Evolutionary conservation across 2,329 filamentous ascomycete genomes (phyloP).

Genomic region (Geosmithia putterillii): DNA sequence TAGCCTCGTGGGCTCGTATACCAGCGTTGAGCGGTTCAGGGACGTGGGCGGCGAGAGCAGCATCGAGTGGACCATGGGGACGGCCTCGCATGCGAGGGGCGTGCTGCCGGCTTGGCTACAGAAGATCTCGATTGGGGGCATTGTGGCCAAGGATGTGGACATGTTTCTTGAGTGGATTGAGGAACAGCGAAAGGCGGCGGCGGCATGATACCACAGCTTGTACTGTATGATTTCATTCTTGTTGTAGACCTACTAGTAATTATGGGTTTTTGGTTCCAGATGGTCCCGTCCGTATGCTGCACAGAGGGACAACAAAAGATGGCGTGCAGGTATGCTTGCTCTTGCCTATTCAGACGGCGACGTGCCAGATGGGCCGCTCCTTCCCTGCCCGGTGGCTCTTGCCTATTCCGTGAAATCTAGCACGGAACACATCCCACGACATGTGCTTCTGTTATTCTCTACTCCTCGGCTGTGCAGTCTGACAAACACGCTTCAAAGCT

Average conservation of each 20-base stretch:
- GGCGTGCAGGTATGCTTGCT: too few species aligned
- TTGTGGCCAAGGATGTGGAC: slow-evolving; percentile 59
- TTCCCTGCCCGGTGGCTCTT: too few species aligned
- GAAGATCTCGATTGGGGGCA: slow-evolving; percentile 46
- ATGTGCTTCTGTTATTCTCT: too few species aligned
- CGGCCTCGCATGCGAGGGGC: slow-evolving; percentile 58
- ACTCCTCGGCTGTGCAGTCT: too few species aligned
- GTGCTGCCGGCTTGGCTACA: slow-evolving; percentile 54
- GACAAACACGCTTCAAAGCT: too few species aligned
- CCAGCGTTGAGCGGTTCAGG: slow-evolving; percentile 50
- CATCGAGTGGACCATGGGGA: slow-evolving; percentile 65
- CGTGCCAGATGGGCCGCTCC: too few species aligned
- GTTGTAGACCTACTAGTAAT: too few species aligned
- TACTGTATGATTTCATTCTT: neutral
- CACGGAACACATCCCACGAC: too few species aligned
- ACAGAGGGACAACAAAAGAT: too few species aligned
- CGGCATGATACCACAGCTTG: neutral
- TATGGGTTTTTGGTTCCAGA: neutral
- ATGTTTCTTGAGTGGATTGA: slow-evolving; percentile 53
- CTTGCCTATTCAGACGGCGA: too few species aligned
- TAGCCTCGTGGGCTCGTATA: slow-evolving; percentile 49
- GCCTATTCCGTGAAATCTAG: too few species aligned
- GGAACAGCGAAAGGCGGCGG: slow-evolving; percentile 22
- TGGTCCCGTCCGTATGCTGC: too few species aligned
- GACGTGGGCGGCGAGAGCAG: slow-evolving; percentile 29